Evolutionary conservation across 371 early-diverging fungal species (phyloP).

Genomic region (Polyrhizophydium stewartii): DNA sequence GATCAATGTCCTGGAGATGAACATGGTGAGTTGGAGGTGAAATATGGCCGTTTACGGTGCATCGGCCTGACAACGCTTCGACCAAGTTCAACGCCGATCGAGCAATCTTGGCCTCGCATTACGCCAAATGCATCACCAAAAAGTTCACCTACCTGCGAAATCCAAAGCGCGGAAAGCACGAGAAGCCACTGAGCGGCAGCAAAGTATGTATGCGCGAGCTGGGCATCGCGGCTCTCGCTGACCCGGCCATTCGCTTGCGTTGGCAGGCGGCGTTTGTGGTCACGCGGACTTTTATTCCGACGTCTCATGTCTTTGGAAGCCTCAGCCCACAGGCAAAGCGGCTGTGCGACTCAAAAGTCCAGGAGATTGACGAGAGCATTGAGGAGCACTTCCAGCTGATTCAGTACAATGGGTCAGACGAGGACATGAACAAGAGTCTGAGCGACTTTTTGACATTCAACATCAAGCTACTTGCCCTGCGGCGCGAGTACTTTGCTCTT

Average conservation of each 20-base stretch:
- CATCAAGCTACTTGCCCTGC: constrained; percentile 25
- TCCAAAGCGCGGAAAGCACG: constrained; percentile 2
- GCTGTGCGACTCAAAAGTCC: constrained; percentile 32
- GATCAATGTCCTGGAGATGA: constrained; percentile 27
- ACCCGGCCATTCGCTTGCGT: too few relatives aligned
- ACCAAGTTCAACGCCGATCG: constrained; percentile 5
- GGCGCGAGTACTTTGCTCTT: constrained; percentile 27
- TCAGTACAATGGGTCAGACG: constrained; percentile 19
- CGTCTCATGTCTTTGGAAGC: constrained; percentile 16
- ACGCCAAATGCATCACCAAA: constrained; percentile 6
- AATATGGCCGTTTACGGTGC: too few relatives aligned
- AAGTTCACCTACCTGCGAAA: constrained; percentile 3
- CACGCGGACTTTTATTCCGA: constrained; percentile 8
- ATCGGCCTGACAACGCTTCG: too few relatives aligned
- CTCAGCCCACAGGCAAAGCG: constrained; percentile 26
- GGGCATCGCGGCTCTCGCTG: too few relatives aligned
- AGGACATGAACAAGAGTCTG: constrained; percentile 36
- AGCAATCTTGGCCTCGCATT: constrained; percentile 2
- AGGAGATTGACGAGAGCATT: constrained; percentile 41
- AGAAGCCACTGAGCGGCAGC: constrained; percentile 3
- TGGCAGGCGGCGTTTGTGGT: not conserved
- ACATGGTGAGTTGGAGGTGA: constrained; percentile 24
- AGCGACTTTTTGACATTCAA: constrained; percentile 33
- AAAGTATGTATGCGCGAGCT: too few relatives aligned
- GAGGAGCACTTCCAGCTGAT: constrained; percentile 39